Evolutionary conservation across 805 yeast species (phyloP).

Genomic region (Komagataella ulmi): DNA sequence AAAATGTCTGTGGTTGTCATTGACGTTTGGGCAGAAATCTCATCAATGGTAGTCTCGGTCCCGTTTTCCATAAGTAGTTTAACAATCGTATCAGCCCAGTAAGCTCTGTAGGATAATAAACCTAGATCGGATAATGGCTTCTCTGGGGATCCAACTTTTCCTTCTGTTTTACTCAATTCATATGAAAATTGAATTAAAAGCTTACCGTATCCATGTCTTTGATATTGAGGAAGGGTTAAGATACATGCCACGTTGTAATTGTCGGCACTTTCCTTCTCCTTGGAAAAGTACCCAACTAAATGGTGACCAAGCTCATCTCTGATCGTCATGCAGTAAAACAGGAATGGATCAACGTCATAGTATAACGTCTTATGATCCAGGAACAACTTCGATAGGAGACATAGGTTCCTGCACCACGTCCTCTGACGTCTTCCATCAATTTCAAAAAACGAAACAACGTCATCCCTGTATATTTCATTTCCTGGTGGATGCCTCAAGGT

Average conservation of each 20-base stretch:
- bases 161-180: constrained; percentile 77
- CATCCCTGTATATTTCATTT: constrained; percentile 91
- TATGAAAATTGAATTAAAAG: constrained; percentile 87
- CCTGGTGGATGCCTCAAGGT: constrained; percentile 96
- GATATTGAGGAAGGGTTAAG: constrained; percentile 90
- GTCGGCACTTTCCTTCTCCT: constrained; percentile 94
- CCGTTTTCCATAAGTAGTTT: constrained; percentile 51
- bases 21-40: constrained; percentile 70
- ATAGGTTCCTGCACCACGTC: constrained; percentile 93
- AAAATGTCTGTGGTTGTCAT: constrained; percentile 95
- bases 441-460: constrained; percentile 87
- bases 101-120: constrained; percentile 83
- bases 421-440: constrained; percentile 94
- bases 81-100: constrained; percentile 87
- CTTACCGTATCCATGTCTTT: constrained; percentile 89
- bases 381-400: constrained; percentile 80
- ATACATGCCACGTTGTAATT: constrained; percentile 96
- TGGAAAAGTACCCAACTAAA: constrained; percentile 90
- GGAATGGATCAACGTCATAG: constrained; percentile 95
- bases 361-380: constrained; percentile 93
- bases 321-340: constrained; percentile 91
- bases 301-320: constrained; percentile 89
- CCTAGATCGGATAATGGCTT: constrained; percentile 95
- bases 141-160: constrained; percentile 92
- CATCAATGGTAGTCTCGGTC: constrained; percentile 63